Evolutionary conservation across 148 eudicot genomes (phyloP).

Genomic region (Persicaria maculosa): DNA sequence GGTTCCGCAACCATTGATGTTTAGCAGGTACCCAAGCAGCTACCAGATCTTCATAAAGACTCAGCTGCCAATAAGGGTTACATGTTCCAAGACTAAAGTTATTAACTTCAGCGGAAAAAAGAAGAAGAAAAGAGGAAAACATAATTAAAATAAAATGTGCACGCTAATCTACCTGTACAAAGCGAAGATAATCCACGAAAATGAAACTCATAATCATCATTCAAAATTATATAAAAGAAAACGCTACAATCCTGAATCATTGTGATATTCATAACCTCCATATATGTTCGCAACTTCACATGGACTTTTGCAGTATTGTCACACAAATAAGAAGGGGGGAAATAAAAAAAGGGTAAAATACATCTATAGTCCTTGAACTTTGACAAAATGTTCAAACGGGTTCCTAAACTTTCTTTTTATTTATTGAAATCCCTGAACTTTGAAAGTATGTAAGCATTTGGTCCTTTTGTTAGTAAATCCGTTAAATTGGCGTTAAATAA

Average conservation of each 20-base stretch:
- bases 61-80: slow-evolving; percentile 55
- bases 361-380: no score
- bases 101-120: background rate
- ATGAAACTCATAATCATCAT: background rate
- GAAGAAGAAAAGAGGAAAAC: background rate
- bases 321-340: background rate
- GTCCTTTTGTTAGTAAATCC: no score
- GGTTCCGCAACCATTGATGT: slow-evolving; percentile 76
- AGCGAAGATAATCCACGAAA: background rate
- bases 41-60: slow-evolving; percentile 96
- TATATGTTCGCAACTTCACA: background rate
- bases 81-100: slow-evolving; percentile 7
- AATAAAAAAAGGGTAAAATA: no score
- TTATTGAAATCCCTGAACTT: no score
- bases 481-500: no score
- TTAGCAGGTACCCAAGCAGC: slow-evolving; percentile 98
- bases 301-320: background rate
- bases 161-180: background rate
- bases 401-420: no score
- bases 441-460: no score
- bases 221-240: background rate
- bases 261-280: background rate
- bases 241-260: background rate
- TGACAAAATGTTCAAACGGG: no score
- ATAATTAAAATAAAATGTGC: background rate